Conservation (phyloP, 768 basidiomycete species). For the Hericium alpestre region DNA sequence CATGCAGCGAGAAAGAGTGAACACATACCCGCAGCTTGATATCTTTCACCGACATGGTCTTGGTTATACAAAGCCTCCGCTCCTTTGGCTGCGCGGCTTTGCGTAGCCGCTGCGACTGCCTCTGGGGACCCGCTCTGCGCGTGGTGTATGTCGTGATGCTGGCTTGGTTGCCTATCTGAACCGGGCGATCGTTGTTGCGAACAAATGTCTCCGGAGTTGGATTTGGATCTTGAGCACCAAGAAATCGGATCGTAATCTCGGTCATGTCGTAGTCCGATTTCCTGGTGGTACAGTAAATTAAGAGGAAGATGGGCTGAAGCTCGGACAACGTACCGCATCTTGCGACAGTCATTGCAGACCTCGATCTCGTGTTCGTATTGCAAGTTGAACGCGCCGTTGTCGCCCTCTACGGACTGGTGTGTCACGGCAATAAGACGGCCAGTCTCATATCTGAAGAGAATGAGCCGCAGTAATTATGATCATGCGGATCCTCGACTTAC, state of each 20-base stretch:
- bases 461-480: not conserved
- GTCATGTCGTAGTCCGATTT: slow-evolving; percentile 48
- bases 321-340: slow-evolving; percentile 9
- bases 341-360: slow-evolving; percentile 11
- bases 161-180: slow-evolving; percentile 8
- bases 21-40: slow-evolving; percentile 59
- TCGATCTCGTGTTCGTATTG: slow-evolving; percentile 19
- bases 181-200: slow-evolving; percentile 16
- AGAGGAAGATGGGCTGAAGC: not conserved
- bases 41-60: slow-evolving; percentile 64
- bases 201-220: slow-evolving; percentile 17
- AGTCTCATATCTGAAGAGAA: slow-evolving; percentile 7
- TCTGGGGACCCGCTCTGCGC: slow-evolving; percentile 28
- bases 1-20: not conserved
- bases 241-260: slow-evolving; percentile 49
- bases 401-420: slow-evolving; percentile 4
- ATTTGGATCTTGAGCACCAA: slow-evolving; percentile 22
- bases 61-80: slow-evolving; percentile 45
- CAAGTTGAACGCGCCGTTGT: slow-evolving; percentile 8
- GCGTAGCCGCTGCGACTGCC: slow-evolving; percentile 66
- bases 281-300: slow-evolving; percentile 20
- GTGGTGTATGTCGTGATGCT: slow-evolving; percentile 25
- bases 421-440: slow-evolving; percentile 8
- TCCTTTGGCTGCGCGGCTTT: slow-evolving; percentile 42
- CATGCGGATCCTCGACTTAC: slow-evolving; percentile 30